phyloP scores from a whole-genome alignment of 768 basidiomycete species.

The Agaricus blazei region DNA sequence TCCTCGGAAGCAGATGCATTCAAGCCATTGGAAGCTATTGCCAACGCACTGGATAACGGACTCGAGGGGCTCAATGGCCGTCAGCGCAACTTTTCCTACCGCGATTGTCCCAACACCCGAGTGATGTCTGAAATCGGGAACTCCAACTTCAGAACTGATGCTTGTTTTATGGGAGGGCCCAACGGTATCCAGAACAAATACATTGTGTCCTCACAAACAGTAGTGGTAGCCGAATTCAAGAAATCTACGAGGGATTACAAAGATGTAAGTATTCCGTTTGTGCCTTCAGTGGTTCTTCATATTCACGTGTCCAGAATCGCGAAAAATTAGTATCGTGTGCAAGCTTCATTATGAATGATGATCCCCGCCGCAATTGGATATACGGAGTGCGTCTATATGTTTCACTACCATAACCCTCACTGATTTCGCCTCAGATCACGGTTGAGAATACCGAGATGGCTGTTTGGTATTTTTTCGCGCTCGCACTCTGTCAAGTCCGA shows the following conservation, averaged over 20 bases:
- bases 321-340: neutral
- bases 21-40: neutral
- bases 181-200: neutral
- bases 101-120: neutral
- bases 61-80: neutral
- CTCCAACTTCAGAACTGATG: conserved; percentile 13
- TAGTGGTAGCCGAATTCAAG: conserved; percentile 14
- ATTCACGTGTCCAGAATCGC: neutral
- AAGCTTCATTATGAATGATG: neutral
- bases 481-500: conserved; percentile 8
- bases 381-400: neutral
- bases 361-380: neutral
- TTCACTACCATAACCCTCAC: neutral
- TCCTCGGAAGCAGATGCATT: neutral
- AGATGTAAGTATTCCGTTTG: neutral
- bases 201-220: conserved; percentile 1
- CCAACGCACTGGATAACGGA: neutral
- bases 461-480: conserved; percentile 11
- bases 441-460: conserved; percentile 7
- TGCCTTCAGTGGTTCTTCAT: neutral
- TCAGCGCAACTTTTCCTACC: neutral
- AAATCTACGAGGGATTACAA: neutral
- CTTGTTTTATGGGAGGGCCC: conserved; percentile 8
- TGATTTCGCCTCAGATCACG: neutral
- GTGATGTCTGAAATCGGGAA: conserved; percentile 10